A percentile compares a stretch with the other conserved stretches of the same genome.
Evolutionary conservation across 805 yeast genomes (phyloP).

Genomic region (Candida sithepensis): DNA sequence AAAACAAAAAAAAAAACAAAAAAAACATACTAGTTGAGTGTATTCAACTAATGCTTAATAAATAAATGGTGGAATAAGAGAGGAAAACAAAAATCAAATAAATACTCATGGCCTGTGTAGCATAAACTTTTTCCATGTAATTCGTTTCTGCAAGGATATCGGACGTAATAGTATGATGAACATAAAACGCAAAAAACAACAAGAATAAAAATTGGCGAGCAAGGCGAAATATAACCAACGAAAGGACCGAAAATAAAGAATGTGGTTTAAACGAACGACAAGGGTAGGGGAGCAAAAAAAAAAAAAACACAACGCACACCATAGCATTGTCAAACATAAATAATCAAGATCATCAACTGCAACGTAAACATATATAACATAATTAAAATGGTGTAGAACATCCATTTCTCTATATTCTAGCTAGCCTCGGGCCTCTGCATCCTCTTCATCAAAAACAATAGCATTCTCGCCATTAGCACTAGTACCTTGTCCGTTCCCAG

Average conservation of each 20-base stretch:
- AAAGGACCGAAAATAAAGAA: not conserved
- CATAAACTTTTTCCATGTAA: not conserved
- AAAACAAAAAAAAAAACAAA: too few species aligned
- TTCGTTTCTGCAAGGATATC: not conserved
- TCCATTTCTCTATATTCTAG: not conserved
- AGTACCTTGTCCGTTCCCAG: not conserved
- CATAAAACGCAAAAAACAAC: not conserved
- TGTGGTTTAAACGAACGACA: not conserved
- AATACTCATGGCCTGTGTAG: not conserved
- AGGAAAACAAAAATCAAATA: not conserved
- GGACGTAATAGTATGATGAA: not conserved
- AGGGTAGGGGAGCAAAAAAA: not conserved
- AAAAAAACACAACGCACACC: not conserved
- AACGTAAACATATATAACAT: not conserved
- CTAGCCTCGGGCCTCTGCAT: not conserved
- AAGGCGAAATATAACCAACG: not conserved
- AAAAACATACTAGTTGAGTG: not conserved
- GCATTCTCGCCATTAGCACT: not conserved
- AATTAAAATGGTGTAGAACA: too few species aligned
- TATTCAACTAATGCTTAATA: not conserved
- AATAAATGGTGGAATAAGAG: not conserved
- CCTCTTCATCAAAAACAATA: not conserved
- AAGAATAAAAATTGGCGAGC: not conserved
- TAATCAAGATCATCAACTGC: not conserved
- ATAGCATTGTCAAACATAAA: not conserved